A percentile compares a stretch with the other conserved stretches of the same genome.
These are phyloP conservation scores for Cucumis sativus DNA, from an alignment of 306 rosid genomes.

Conservation along the genomic window DNA sequence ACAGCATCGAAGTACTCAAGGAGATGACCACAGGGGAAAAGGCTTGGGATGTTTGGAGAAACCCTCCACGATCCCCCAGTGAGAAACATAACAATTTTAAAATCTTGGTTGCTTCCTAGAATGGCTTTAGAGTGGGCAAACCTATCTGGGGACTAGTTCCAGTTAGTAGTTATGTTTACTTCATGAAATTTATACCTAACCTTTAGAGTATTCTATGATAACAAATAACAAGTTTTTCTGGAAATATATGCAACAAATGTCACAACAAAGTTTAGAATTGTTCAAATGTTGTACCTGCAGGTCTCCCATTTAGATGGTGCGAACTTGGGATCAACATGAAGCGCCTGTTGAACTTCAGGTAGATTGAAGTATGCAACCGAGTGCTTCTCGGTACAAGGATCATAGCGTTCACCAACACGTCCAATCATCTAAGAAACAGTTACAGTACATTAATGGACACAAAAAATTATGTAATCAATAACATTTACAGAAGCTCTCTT, in stretches of 20 bases:
- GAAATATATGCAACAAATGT: neutral
- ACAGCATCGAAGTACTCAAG: no score
- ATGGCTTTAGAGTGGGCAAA: neutral
- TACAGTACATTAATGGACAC: neutral
- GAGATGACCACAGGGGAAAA: no score
- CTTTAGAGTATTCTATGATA: neutral
- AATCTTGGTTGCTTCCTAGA: neutral
- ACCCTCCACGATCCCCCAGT: no score
- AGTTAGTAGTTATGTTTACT: neutral
- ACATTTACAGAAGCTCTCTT: neutral
- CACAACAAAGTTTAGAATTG: constrained; percentile 2
- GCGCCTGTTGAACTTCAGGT: constrained; percentile 61
- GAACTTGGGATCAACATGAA: constrained; percentile 48
- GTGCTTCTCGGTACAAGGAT: constrained; percentile 82
- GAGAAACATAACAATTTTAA: neutral
- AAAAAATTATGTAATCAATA: neutral
- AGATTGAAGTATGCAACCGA: constrained; percentile 56
- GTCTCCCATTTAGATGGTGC: constrained; percentile 62
- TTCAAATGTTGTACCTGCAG: constrained; percentile 50
- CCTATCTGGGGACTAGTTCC: neutral
- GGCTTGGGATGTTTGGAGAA: no score
- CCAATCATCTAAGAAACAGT: constrained; percentile 31
- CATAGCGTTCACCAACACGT: constrained; percentile 38
- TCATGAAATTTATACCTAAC: constrained; percentile 14
- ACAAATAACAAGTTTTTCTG: constrained; percentile 2